Conservation (phyloP, 495 filamentous ascomycete genomes). For the Lichina pygmaea region DNA sequence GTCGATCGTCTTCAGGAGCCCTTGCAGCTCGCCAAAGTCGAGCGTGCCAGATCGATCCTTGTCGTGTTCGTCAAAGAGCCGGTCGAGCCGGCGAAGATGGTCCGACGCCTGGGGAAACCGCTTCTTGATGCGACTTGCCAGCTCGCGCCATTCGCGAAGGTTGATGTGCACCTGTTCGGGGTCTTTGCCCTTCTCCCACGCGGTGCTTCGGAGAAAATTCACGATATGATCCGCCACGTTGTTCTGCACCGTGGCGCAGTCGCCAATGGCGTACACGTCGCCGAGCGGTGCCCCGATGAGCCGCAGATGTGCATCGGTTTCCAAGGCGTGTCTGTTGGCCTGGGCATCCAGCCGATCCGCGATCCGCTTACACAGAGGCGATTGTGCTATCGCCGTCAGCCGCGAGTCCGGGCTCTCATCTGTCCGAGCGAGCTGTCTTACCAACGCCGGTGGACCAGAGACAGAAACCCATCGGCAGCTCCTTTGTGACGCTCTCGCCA, state of each 20-base stretch:
- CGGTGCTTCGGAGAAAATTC: slow-evolving; percentile 63
- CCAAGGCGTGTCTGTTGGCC: slow-evolving; percentile 72
- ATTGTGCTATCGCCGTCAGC: background rate
- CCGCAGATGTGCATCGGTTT: slow-evolving; percentile 86
- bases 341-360: slow-evolving; percentile 43
- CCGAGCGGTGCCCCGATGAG: slow-evolving; percentile 76
- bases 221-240: slow-evolving; percentile 74
- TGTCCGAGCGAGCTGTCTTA: slow-evolving; percentile 7
- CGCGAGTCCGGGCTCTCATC: background rate
- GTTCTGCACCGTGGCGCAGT: slow-evolving; percentile 91
- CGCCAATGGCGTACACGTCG: slow-evolving; percentile 93
- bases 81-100: slow-evolving; percentile 72
- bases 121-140: slow-evolving; percentile 58
- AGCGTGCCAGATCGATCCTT: slow-evolving; percentile 77
- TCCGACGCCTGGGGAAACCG: slow-evolving; percentile 82
- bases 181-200: slow-evolving; percentile 77
- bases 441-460: slow-evolving; percentile 91
- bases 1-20: slow-evolving; percentile 75
- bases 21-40: slow-evolving; percentile 73
- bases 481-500: slow-evolving; percentile 55
- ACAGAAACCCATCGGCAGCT: slow-evolving; percentile 88
- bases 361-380: slow-evolving; percentile 20
- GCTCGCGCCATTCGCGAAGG: slow-evolving; percentile 65
- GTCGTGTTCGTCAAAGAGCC: slow-evolving; percentile 76
- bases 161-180: slow-evolving; percentile 58